These are phyloP conservation scores for Trichoderma cornu-damae DNA, from an alignment of 2,329 filamentous ascomycete species.

Conservation along the genomic window DNA sequence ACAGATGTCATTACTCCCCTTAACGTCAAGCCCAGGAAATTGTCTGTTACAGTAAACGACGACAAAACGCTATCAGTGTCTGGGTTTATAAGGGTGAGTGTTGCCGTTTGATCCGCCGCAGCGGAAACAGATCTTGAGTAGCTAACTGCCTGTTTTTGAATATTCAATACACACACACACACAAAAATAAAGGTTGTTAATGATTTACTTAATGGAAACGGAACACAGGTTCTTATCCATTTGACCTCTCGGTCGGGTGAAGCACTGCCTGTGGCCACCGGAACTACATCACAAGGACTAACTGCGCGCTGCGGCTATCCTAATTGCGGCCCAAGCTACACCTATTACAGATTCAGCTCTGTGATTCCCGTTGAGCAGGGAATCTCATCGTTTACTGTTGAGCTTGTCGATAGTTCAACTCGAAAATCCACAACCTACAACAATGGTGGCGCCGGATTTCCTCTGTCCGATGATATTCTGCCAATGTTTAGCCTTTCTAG, in stretches of 20 bases:
- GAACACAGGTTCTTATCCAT: not conserved
- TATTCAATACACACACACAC: too few species aligned
- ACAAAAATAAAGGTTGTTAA: not conserved
- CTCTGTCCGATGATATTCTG: not conserved
- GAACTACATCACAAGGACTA: not conserved
- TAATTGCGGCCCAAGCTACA: conserved; percentile 1
- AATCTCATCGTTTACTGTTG: conserved; percentile 2
- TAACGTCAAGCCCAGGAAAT: not conserved
- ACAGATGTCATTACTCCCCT: not conserved
- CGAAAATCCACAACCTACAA: not conserved
- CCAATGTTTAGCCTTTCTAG: not conserved
- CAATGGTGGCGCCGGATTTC: not conserved
- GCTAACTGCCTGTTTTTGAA: not conserved
- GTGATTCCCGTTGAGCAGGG: not conserved
- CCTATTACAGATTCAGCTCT: not conserved
- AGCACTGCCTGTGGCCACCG: not conserved
- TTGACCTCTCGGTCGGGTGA: not conserved
- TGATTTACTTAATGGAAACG: not conserved
- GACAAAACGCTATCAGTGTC: not conserved
- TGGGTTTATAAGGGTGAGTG: not conserved
- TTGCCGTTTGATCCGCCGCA: not conserved
- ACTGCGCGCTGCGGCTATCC: not conserved
- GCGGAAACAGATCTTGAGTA: not conserved
- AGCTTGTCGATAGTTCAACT: not conserved
- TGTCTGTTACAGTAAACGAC: not conserved